Evolutionary conservation across 2,329 filamentous ascomycete species (phyloP).

Genomic region (Phyllosticta ampelicida): DNA sequence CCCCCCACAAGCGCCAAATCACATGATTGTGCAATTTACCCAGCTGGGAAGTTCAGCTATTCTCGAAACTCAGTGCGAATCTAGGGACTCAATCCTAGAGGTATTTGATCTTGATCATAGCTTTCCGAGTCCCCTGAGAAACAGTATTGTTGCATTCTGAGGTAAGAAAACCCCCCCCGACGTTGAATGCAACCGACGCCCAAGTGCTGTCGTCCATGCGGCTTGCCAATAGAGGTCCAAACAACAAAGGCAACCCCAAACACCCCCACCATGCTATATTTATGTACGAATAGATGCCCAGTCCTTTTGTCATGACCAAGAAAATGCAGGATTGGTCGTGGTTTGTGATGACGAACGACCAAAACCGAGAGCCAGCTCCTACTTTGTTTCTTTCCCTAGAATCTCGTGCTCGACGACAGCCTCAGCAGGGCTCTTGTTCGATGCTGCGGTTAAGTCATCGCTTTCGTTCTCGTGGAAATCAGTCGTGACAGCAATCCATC

Average conservation of each 20-base stretch:
- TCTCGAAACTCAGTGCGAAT: too few species aligned
- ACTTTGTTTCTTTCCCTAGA: conserved; percentile 20
- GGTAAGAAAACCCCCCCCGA: not conserved
- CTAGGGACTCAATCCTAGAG: not conserved
- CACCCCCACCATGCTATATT: not conserved
- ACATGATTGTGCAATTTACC: too few species aligned
- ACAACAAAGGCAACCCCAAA: not conserved
- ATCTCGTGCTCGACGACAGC: conserved; percentile 26
- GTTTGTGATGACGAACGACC: not conserved
- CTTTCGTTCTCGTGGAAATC: conserved; percentile 4
- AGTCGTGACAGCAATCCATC: conserved; percentile 24
- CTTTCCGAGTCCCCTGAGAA: too few species aligned
- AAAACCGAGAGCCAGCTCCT: not conserved
- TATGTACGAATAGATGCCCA: not conserved
- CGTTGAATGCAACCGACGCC: too few species aligned
- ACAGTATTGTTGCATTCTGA: too few species aligned
- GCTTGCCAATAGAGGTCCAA: too few species aligned
- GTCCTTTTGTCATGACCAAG: not conserved
- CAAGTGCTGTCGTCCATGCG: too few species aligned
- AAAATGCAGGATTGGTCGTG: not conserved
- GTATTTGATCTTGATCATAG: not conserved
- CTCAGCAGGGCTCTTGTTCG: conserved; percentile 15
- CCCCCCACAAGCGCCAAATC: too few species aligned
- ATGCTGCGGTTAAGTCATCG: conserved; percentile 1
- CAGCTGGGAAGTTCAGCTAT: too few species aligned